Conservation (phyloP, 176 grass and related monocot genomes). For the Pontederia paniculata region DNA sequence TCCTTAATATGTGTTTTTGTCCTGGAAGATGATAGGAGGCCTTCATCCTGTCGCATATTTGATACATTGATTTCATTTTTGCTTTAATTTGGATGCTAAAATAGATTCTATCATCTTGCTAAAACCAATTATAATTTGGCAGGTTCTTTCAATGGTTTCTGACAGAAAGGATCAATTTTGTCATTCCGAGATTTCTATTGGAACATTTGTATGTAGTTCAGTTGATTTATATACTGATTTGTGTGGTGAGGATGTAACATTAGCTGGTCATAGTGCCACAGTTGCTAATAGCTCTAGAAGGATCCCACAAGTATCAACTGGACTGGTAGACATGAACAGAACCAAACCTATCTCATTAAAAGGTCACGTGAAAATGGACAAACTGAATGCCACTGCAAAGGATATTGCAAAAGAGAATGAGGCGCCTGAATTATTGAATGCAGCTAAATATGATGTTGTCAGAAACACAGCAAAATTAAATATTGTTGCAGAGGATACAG, state of each 20-base stretch:
- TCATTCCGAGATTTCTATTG: slow-evolving; percentile 23
- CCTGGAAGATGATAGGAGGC: too few relatives aligned
- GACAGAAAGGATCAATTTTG: slow-evolving; percentile 15
- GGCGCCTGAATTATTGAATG: slow-evolving; percentile 18
- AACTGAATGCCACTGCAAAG: slow-evolving; percentile 25
- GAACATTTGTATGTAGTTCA: slow-evolving; percentile 41
- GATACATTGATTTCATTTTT: not conserved
- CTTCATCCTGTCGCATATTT: too few relatives aligned
- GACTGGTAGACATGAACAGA: slow-evolving; percentile 34
- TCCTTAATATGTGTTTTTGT: too few relatives aligned
- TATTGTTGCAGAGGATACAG: slow-evolving; percentile 56
- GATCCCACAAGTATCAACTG: slow-evolving; percentile 31
- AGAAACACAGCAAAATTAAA: slow-evolving; percentile 33
- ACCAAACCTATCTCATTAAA: slow-evolving; percentile 37
- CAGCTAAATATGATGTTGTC: slow-evolving; percentile 28
- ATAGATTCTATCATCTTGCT: slow-evolving; percentile 11
- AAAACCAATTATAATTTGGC: slow-evolving; percentile 24
- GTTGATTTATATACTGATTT: slow-evolving; percentile 78
- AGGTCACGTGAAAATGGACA: slow-evolving; percentile 27
- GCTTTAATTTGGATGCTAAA: not conserved
- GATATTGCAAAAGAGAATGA: slow-evolving; percentile 22
- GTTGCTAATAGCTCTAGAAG: slow-evolving; percentile 29
- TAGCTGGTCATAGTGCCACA: slow-evolving; percentile 40
- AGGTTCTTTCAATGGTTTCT: slow-evolving; percentile 36
- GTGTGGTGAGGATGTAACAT: slow-evolving; percentile 44